phyloP scores from a whole-genome alignment of 345 rosid genomes.

The Noccaea caerulescens region DNA sequence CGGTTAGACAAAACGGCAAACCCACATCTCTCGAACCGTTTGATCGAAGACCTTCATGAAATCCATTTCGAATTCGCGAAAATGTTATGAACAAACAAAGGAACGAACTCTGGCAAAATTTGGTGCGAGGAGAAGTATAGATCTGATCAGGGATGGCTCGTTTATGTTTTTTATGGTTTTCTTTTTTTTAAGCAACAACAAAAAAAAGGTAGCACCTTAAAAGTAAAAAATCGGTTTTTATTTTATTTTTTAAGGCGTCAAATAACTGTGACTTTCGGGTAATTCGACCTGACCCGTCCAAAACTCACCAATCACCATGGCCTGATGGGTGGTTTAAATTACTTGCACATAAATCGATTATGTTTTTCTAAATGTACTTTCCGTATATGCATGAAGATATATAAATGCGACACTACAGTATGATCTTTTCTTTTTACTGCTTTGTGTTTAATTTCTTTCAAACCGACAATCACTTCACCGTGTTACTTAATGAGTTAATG shows the following conservation, averaged over 20 bases:
- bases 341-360: not conserved
- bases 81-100: slow-evolving; percentile 23
- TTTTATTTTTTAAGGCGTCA: not conserved
- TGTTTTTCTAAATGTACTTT: too few species aligned
- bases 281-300: slow-evolving; percentile 25
- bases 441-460: too few species aligned
- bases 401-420: too few species aligned
- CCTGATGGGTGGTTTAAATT: not conserved
- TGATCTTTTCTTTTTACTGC: too few species aligned
- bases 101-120: slow-evolving; percentile 14
- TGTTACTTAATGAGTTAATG: too few species aligned
- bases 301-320: not conserved
- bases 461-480: too few species aligned
- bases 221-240: not conserved
- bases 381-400: not conserved
- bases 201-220: slow-evolving; percentile 7
- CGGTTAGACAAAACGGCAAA: slow-evolving; percentile 1
- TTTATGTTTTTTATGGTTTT: slow-evolving; percentile 9
- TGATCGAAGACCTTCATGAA: slow-evolving; percentile 98
- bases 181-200: slow-evolving; percentile 6
- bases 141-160: slow-evolving; percentile 42
- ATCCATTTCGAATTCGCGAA: slow-evolving; percentile 73
- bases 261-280: slow-evolving; percentile 24
- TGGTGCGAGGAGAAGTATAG: slow-evolving; percentile 40
- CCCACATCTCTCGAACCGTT: slow-evolving; percentile 97